phyloP scores from a whole-genome alignment of 441 rosid genomes.

The Adansonia rubrostipa region DNA sequence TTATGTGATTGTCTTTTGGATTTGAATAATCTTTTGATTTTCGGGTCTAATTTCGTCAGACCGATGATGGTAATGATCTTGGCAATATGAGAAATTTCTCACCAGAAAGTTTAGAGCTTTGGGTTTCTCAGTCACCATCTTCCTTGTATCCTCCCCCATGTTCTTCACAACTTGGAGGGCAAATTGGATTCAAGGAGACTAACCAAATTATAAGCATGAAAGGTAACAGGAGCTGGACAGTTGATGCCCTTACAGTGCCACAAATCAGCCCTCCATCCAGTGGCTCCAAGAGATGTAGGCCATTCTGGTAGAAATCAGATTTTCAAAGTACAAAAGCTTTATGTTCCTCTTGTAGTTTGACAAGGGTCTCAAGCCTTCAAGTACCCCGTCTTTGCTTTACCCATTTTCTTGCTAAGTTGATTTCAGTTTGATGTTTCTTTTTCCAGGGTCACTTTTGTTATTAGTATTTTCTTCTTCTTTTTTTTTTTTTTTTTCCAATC shows the following conservation, averaged over 20 bases:
- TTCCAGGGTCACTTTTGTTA: slow-evolving; percentile 25
- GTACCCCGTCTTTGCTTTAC: slow-evolving; percentile 6
- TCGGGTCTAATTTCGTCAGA: slow-evolving; percentile 38
- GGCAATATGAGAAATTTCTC: slow-evolving; percentile 44
- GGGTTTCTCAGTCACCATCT: slow-evolving; percentile 75
- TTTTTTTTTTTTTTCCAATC: too few relatives aligned
- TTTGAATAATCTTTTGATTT: slow-evolving; percentile 14
- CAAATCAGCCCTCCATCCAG: slow-evolving; percentile 55
- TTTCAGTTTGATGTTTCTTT: slow-evolving; percentile 16
- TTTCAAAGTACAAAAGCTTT: neutral
- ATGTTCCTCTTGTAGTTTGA: neutral
- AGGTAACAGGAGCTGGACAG: slow-evolving; percentile 44
- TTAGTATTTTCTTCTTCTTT: neutral
- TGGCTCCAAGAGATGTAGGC: slow-evolving; percentile 57
- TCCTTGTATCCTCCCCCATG: slow-evolving; percentile 40
- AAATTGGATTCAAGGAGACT: slow-evolving; percentile 51
- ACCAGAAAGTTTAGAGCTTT: slow-evolving; percentile 57
- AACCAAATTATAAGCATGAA: slow-evolving; percentile 43
- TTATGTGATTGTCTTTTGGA: slow-evolving; percentile 10
- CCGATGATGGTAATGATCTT: slow-evolving; percentile 49
- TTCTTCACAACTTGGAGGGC: slow-evolving; percentile 38
- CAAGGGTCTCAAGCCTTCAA: neutral
- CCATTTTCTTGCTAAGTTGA: neutral
- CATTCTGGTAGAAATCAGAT: slow-evolving; percentile 46
- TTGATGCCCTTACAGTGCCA: slow-evolving; percentile 82